phyloP scores from a whole-genome alignment of 179 eudicot genomes.

The Spergularia azorica region DNA sequence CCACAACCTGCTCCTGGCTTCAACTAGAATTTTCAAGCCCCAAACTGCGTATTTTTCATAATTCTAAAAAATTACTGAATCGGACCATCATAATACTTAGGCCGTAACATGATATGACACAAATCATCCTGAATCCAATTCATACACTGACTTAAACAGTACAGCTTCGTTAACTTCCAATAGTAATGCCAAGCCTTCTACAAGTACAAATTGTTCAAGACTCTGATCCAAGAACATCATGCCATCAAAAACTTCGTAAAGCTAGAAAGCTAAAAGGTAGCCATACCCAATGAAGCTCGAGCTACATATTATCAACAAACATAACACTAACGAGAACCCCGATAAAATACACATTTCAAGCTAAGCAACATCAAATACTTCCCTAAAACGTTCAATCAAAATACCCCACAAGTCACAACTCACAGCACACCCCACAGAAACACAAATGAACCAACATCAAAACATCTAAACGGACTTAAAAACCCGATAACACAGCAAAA shows the following conservation, averaged over 20 bases:
- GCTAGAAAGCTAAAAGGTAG: not conserved
- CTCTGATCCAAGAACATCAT: not conserved
- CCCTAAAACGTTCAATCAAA: not conserved
- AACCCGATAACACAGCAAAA: not conserved
- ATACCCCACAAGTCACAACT: not conserved
- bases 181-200: not conserved
- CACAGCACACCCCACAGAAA: not conserved
- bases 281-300: not conserved
- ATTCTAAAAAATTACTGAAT: not conserved
- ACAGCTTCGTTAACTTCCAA: not conserved
- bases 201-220: not conserved
- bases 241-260: not conserved
- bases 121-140: not conserved
- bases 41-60: not conserved
- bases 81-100: not conserved
- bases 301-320: not conserved
- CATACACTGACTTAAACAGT: not conserved
- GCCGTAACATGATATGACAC: not conserved
- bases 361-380: constrained; percentile 6
- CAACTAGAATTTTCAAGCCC: not conserved
- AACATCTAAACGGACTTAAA: not conserved
- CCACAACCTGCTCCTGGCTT: not conserved
- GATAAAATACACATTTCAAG: not conserved
- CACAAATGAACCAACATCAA: not conserved
- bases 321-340: not conserved